Evolutionary conservation across 768 basidiomycete genomes (phyloP), one percentile per base, ranked within the genome.

Genomic region (Leccinum barrowsii): DNA sequence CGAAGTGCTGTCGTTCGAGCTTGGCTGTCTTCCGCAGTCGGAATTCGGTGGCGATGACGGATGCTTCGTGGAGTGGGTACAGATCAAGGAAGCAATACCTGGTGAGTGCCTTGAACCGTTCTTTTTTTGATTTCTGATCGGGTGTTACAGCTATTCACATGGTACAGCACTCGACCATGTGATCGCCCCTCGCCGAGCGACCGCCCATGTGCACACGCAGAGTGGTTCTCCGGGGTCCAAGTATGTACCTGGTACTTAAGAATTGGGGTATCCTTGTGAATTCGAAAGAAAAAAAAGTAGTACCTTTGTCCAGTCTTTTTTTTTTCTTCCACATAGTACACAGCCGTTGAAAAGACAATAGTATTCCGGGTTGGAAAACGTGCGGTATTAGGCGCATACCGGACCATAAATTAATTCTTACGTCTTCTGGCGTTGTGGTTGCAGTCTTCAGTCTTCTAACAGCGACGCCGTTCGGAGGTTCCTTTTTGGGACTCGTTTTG

Each of bases 1-100:
- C 1, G 61, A 63, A 15, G 61, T 63, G 2, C 56, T 63, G 7
- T 58, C 61, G 3, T 63, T 63, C 24, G 61, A 63, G 30, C 56
- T 63, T 17, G 30, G 61, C 7, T 63, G 61, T 15, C 52, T 59
- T 47, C 53, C 61, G 2, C 15, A 4, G 50, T 53, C 26, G 13
- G 61, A 63, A 42, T 54, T 55, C 1, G 56, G 56, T 4, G 61
- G 48, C 2, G 61, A 62, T 51, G n/a, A 52, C 12, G 26, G 22
- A 3, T 63, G 61, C 34, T 22, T 30, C 1, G 53, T 63, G 5
- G 61, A 62, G 6, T 63, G 61, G 61, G 34, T 62, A 12, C 61
- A 62, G 12, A 63, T 63, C 35, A 63, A 63, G 56, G 50, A 59
- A 7, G 28, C 34, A 17, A 1, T 47, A 8, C 61, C 61, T 32